Evolutionary conservation across 2,329 filamentous ascomycete genomes (phyloP), one percentile per base, ranked within the genome.

Genomic region (Acarospora socialis): DNA sequence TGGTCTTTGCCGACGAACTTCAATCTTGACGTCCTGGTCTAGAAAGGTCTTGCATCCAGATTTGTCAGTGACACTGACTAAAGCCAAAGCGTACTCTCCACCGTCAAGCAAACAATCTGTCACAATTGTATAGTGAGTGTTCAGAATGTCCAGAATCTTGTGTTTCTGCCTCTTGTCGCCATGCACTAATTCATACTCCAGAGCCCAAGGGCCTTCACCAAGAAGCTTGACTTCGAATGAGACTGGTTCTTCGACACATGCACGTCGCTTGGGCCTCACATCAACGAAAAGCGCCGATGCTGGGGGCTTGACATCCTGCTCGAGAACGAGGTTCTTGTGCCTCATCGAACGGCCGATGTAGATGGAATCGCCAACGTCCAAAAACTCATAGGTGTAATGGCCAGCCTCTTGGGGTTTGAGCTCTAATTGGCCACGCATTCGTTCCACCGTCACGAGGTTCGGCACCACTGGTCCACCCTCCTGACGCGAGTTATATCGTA

Each of bases 101-200:
- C 90, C 90, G 49, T 79, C 77, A 5, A 65, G 65, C 24, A 98
- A 62, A 12, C 69, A 64, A 2, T 77, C 70, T 0, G 87, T 94
- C 42, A 71, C 70, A 49, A 98, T 84, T 21, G 66, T 77, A 50
- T 77, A 76, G 14, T 63, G 57, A 30, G 70, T 62, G 2, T 60
- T 63, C 15, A 73, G 63, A 34, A 93, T 80, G 35, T 69, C 63
- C 1, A 70, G 63, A 16, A 73, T 63, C 34, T 67, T 70, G 44
- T 78, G 68, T 31, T 80, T 77, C 40, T 72, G 76, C 32, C 86
- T 73, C 56, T 81, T 92, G 34, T 86, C 86, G 34, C 84, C 81
- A 55, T 95, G 81, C 5, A 94, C 71, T 23, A 94, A 63, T 54
- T 95, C 90, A 60, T 92, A 98, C 50, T 95, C 84, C 22, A 98